These are phyloP conservation scores for Verticillium dahliae DNA, from an alignment of 2,329 filamentous ascomycete genomes.

Conservation along the genomic window DNA sequence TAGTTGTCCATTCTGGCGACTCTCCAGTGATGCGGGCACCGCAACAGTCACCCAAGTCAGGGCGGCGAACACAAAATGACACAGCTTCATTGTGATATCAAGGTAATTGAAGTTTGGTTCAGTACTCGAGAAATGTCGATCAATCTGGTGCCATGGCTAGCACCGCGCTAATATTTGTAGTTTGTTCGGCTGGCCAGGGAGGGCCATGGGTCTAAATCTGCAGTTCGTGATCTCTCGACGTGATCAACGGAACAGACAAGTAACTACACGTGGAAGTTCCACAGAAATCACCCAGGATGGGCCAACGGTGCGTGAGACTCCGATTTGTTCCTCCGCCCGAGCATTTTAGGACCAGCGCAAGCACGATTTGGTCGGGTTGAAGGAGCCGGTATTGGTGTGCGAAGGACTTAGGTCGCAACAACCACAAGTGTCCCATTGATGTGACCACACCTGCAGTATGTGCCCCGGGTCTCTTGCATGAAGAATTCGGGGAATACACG, in stretches of 20 bases:
- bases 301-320: background rate
- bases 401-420: background rate
- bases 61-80: background rate
- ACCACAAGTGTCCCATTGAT: background rate
- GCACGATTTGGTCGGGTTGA: background rate
- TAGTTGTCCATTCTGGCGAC: background rate
- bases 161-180: no score
- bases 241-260: no score
- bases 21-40: background rate
- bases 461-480: background rate
- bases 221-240: no score
- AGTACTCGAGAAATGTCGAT: no score
- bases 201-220: no score
- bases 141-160: no score
- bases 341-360: background rate
- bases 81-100: background rate
- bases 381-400: background rate
- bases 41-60: background rate
- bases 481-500: background rate
- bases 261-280: background rate
- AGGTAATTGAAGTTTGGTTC: no score
- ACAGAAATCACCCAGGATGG: background rate
- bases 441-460: background rate
- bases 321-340: background rate
- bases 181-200: no score